Conservation (phyloP, 805 yeast genomes). For the Saturnispora besseyi region DNA sequence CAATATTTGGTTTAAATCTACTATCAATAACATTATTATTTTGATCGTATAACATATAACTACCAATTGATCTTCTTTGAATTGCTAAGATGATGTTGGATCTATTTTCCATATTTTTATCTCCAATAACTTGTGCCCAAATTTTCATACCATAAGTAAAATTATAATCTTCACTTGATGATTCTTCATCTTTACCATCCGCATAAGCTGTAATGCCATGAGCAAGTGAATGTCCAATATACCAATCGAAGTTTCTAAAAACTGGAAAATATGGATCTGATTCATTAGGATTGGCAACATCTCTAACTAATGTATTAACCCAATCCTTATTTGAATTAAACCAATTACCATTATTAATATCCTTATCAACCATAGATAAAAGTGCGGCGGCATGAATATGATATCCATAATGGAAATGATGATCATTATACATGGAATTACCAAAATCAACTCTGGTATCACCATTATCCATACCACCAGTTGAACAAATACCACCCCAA, state of each 20-base stretch:
- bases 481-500: slow-evolving; percentile 48
- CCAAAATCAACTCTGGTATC: slow-evolving; percentile 42
- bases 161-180: slow-evolving; percentile 67
- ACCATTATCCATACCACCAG: slow-evolving; percentile 36
- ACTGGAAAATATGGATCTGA: slow-evolving; percentile 55
- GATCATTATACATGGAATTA: slow-evolving; percentile 44
- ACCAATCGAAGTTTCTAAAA: slow-evolving; percentile 66
- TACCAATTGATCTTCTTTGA: slow-evolving; percentile 43
- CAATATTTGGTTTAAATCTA: slow-evolving; percentile 50
- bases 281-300: slow-evolving; percentile 51
- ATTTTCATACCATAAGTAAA: slow-evolving; percentile 60
- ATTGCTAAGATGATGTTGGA: slow-evolving; percentile 55
- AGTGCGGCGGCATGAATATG: slow-evolving; percentile 57
- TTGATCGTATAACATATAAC: slow-evolving; percentile 45
- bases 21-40: slow-evolving; percentile 50
- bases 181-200: slow-evolving; percentile 72
- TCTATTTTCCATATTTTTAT: slow-evolving; percentile 42
- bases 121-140: slow-evolving; percentile 50
- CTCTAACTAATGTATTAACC: slow-evolving; percentile 54
- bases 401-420: slow-evolving; percentile 51
- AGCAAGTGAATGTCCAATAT: slow-evolving; percentile 72
- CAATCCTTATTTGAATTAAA: slow-evolving; percentile 39
- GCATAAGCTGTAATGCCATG: slow-evolving; percentile 62
- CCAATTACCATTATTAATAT: slow-evolving; percentile 42
- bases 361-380: slow-evolving; percentile 44